A percentile compares a stretch with the other conserved stretches of the same genome.
Conservation (phyloP, 805 yeast genomes). For the Cyberlindnera veronae region DNA sequence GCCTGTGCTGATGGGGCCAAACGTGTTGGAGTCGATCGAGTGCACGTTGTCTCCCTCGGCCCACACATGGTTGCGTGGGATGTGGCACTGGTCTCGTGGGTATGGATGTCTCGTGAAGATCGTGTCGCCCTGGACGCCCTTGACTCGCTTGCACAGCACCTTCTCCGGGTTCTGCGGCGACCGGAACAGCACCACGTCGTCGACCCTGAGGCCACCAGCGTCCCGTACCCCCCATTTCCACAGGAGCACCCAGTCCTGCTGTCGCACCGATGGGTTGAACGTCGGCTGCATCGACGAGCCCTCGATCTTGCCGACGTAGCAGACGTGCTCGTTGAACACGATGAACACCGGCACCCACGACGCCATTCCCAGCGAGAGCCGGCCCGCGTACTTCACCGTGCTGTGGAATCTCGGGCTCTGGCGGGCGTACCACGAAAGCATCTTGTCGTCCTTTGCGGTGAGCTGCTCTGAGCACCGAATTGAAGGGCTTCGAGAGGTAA, state of each 20-base stretch:
- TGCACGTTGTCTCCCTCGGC: constrained; percentile 91
- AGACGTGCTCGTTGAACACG: constrained; percentile 64
- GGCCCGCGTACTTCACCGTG: constrained; percentile 28
- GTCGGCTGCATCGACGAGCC: constrained; percentile 92
- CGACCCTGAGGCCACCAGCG: constrained; percentile 44
- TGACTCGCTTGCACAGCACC: constrained; percentile 74
- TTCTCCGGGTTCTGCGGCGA: constrained; percentile 80
- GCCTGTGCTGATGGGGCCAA: constrained; percentile 86
- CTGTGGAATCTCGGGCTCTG: constrained; percentile 10
- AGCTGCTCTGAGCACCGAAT: neutral
- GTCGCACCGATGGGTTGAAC: constrained; percentile 59
- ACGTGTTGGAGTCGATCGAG: constrained; percentile 79
- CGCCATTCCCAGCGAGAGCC: constrained; percentile 35
- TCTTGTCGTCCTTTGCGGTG: neutral
- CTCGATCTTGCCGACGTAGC: constrained; percentile 67
- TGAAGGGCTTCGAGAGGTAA: too few species aligned
- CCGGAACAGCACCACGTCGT: constrained; percentile 74
- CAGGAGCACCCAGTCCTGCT: constrained; percentile 61
- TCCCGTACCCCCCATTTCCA: constrained; percentile 58
- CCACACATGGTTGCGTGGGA: constrained; percentile 87
- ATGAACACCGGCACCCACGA: constrained; percentile 82
- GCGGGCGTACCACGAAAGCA: constrained; percentile 7
- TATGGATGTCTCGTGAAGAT: constrained; percentile 62
- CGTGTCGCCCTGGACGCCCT: constrained; percentile 71
- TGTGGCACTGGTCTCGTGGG: constrained; percentile 53